Evolutionary conservation across 257 asterid species (phyloP).

Genomic region (Scutellaria minor): DNA sequence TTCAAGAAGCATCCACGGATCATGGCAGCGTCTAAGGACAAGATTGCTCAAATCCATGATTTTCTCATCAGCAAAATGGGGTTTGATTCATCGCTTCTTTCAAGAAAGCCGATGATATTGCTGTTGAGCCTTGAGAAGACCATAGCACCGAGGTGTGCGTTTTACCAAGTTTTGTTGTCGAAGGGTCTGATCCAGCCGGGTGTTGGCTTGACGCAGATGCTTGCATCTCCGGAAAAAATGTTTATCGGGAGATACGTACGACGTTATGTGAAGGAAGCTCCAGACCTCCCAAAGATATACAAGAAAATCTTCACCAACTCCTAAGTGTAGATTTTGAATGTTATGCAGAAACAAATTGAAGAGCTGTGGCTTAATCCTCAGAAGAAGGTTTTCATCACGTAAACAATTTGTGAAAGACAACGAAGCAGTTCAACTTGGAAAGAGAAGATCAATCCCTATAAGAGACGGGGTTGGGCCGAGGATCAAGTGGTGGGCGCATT

Average conservation of each 20-base stretch:
- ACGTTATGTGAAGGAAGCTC: slow-evolving; percentile 29
- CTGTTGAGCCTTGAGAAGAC: slow-evolving; percentile 34
- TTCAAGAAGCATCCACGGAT: slow-evolving; percentile 15
- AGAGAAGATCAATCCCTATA: too few species aligned
- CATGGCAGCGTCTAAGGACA: slow-evolving; percentile 21
- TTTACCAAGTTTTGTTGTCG: slow-evolving; percentile 28
- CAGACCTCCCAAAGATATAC: slow-evolving; percentile 33
- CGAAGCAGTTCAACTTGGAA: too few species aligned
- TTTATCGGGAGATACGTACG: slow-evolving; percentile 31
- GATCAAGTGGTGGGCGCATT: too few species aligned
- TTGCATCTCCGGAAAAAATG: background rate
- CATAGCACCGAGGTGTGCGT: slow-evolving; percentile 40
- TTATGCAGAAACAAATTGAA: background rate
- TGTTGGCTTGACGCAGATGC: slow-evolving; percentile 6
- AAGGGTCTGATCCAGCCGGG: slow-evolving; percentile 33
- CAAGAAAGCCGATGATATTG: slow-evolving; percentile 8
- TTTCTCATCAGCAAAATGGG: slow-evolving; percentile 35
- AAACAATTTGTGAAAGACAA: too few species aligned
- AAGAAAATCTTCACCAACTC: slow-evolving; percentile 1
- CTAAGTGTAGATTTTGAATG: background rate
- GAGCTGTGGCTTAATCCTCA: too few species aligned
- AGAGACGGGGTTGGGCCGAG: too few species aligned
- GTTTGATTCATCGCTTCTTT: slow-evolving; percentile 7
- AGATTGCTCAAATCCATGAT: slow-evolving; percentile 26
- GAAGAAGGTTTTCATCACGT: too few species aligned